Evolutionary conservation across 208 protist genomes (phyloP), one percentile per base, ranked within the genome.

Genomic region (Crithidia fasciculata): DNA sequence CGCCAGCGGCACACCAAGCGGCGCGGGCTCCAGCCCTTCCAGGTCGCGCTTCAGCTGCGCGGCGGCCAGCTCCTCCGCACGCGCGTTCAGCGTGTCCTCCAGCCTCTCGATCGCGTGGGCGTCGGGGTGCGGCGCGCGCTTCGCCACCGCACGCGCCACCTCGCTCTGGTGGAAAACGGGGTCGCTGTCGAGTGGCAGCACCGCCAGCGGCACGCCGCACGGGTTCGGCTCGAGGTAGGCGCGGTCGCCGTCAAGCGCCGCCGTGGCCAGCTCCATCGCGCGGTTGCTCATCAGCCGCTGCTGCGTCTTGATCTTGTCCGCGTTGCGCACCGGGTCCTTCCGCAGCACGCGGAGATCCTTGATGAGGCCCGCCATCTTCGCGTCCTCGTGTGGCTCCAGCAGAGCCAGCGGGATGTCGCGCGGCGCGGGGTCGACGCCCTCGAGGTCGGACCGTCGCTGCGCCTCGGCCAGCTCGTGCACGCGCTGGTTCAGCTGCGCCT

Each of bases 1-100:
- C 13, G 63, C 39, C 15, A 93, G 63, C n/a, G 91, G 91, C 45
- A 96, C 91, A n/a, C 89, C 87, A 0, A 83, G 67, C 15, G 88
- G 91, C 4, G 69, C 41, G 41, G 57, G 66, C n/a, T 87, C 82
- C n/a, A 95, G 78, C 1, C 79, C 78, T 7, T 69, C 53, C 15
- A 93, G 58, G 60, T 95, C 91, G 39, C 86, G 68, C 36, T 65
- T 56, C 55, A 88, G 71, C 66, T 93, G 88, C 55, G 79, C 71
- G 37, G 69, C 59, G 0, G 88, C 87, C 28, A 95, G 74, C 74
- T 89, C 84, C 71, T 82, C 72, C 2, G 81, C 69, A 59, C 86
- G 88, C 19, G 69, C 76, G 47, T 81, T 83, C 49, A 95, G 75
- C 45, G 83, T 39, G 16, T 83, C 62, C 55, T 95, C 86, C 44